Percentiles rank a stretch among this genome's conserved stretches.
Evolutionary conservation across 2,329 filamentous ascomycete genomes (phyloP).

Genomic region (Geosmithia morbida): DNA sequence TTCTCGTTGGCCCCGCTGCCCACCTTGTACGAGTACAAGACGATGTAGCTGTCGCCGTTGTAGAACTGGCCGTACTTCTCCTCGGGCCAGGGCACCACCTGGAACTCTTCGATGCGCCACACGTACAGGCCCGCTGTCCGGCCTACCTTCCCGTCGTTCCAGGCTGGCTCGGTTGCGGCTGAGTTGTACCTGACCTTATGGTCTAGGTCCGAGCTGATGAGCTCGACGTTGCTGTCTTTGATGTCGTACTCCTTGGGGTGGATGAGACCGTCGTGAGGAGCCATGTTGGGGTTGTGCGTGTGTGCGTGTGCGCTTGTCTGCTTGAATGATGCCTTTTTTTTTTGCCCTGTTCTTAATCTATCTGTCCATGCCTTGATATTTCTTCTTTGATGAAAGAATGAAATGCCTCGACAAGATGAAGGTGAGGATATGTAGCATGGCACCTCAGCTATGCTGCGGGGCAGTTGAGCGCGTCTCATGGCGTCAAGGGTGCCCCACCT

Average conservation of each 20-base stretch:
- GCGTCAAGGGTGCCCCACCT: not conserved
- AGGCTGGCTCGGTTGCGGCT: constrained; percentile 49
- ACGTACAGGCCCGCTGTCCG: constrained; percentile 37
- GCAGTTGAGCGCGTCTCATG: not conserved
- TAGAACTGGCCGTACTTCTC: constrained; percentile 44
- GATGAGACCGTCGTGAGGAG: constrained; percentile 45
- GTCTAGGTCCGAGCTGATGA: constrained; percentile 49
- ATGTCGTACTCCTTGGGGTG: constrained; percentile 52
- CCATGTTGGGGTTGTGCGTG: constrained; percentile 23
- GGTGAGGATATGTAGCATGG: not conserved
- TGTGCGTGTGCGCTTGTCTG: not conserved
- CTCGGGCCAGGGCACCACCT: constrained; percentile 46
- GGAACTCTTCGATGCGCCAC: constrained; percentile 55
- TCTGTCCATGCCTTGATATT: not conserved
- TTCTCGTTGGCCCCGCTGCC: constrained; percentile 17
- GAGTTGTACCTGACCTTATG: constrained; percentile 55
- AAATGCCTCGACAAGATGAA: not conserved
- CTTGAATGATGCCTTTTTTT: not conserved
- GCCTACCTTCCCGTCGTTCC: constrained; percentile 45
- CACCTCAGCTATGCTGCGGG: not conserved
- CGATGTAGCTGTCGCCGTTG: constrained; percentile 55
- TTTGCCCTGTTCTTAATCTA: not conserved
- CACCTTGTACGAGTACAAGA: constrained; percentile 44
- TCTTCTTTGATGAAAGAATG: too few relatives aligned
- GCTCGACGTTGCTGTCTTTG: constrained; percentile 53